Base-by-base conservation (phyloP, 805 yeast genomes). In the Ogataea glucozyma region DNA sequence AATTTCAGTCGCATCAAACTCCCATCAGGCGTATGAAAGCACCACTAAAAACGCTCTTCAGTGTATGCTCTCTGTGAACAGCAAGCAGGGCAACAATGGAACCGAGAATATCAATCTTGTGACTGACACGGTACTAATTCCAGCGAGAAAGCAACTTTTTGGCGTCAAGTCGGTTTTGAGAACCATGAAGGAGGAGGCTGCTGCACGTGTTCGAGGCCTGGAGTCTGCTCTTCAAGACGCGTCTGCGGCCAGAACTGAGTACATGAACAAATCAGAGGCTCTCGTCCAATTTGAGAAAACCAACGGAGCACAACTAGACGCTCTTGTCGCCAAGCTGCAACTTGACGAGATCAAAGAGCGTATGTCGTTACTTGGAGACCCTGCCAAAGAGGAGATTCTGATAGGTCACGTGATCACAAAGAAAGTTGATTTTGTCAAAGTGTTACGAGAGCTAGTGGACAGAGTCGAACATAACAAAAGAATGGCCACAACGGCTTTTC, bases 211-310 rank as follows among this genome's bases (percentile, higher is more conserved):
- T 10, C 13, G 16, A 18, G 44, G 39, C n/a, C 26, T 46, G 19
- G 18, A 31, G 8, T 11, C 13, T 12, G 8, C 41, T 2, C 32
- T 40, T 6, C 38, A 40, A 11, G 20, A 31, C 19, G 32, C 44
- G 3, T 20, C 26, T 3, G 7, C 7, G 2, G 16, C 31, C 14
- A 44, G 41, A n/a, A 41, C 38, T 13, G 46, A 41, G 4, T 48
- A 41, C 31, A 46, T 48, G 8, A 52, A 52, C 26, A 11, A 39
- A 5, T 48, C 53, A 2, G 54, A 52, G 40, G 38, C 38, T 2
- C 31, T 50, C 34, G 33, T 26, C n/a, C 50, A 46, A 21, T 52
- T 50, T 40, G 51, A 48, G 38, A 46, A 37, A 21, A 49, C 41
- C 2, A 40, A 40, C 26, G 14, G 27, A 10, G 51, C 38, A 8